Base-by-base conservation (phyloP, 2,329 filamentous ascomycete genomes). In the Fusarium marasasianum region DNA sequence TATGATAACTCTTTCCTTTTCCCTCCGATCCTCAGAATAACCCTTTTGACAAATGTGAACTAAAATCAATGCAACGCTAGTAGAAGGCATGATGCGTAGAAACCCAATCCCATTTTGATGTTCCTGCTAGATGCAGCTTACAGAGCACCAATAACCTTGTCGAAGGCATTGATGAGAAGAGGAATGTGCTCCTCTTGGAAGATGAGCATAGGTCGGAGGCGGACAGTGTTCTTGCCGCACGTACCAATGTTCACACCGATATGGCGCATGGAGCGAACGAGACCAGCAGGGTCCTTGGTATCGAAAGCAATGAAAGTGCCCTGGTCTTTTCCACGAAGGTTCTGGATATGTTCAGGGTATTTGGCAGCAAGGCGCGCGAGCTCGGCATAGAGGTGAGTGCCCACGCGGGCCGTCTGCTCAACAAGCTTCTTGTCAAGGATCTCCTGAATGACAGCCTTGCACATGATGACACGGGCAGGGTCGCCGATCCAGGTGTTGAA, bases 401-500 rank as follows among this genome's bases (percentile, higher is more conserved):
- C 93, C 8, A 92, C 91, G 48, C 84, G 83, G 18, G 91, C 90
- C 64, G 81, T 75, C 91, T 94, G 82, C 80, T 90, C 86, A 14
- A 95, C 92, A 13, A 95, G 86, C 75, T 91, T 87, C 41, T 92
- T 85, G 58, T 90, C 86, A 75, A 92, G 86, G 69, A 96, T 92
- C 83, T 95, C 93, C 67, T 92, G 84, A 80, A 95, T 90, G 81
- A 96, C 94, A 75, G 91, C 91, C 74, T 91, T 90, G 90, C 94
- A 94, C 76, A 95, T 88, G 75, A 96, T 85, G 22, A 92, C 92
- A 69, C 92, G 91, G 43, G 92, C 91, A 63, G 93, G 93, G 83
- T 96, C 93, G 77, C 93, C 93, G 87, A 95, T 94, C 93, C 93
- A 95, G 63, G 93, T 95, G 86, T 95, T 95, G 86, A 95, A 96